Evolutionary conservation across 495 filamentous ascomycete genomes (phyloP), one percentile per base, ranked within the genome.

Genomic region (Penicillium malachiteum): DNA sequence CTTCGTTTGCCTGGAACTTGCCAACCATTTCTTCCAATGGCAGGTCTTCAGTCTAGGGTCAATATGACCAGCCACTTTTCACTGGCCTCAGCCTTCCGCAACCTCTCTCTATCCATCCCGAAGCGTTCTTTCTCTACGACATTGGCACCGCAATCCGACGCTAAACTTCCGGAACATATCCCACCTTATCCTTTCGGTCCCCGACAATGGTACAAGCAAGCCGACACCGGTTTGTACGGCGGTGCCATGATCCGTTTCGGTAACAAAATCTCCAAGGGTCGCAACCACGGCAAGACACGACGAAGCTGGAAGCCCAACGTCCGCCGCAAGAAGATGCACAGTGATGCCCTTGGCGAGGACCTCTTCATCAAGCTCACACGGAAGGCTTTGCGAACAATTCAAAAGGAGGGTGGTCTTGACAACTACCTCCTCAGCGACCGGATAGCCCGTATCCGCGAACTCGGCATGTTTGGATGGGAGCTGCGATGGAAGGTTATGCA

Each of bases 251-350:
- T 94, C 74, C 90, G 86, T 54, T 94, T 90, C 80, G 94, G 94
- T 66, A 96, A 98, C 84, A 88, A 85, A 56, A 91, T 97, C 43
- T 90, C 90, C 26, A 71, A 84, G 59, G 76, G 76, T 45, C 76
- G 79, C 48, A 84, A 89, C 73, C 81, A 89, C 64, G 84, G 84
- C 76, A 96, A 96, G 70, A 91, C 91, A 38, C 85, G 90, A 38
- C 87, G 93, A 48, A 69, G 69, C 39, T 98, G 95, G 95, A 82
- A 86, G 50, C 92, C 92, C 33, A 97, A 97, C 71, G 86, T 97
- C 13, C 84, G 90, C 40, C 75, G 73, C 31, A 91, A 92, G 77
- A 82, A 85, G 44, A 71, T 97, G 14, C 94, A 80, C 73, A 88
- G 83, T 30, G 78, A 84, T 1, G 77, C 82, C 0, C 78, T 98